These are phyloP conservation scores for Cyamopsis tetragonoloba DNA, from an alignment of 306 rosid genomes.

Conservation along the genomic window DNA sequence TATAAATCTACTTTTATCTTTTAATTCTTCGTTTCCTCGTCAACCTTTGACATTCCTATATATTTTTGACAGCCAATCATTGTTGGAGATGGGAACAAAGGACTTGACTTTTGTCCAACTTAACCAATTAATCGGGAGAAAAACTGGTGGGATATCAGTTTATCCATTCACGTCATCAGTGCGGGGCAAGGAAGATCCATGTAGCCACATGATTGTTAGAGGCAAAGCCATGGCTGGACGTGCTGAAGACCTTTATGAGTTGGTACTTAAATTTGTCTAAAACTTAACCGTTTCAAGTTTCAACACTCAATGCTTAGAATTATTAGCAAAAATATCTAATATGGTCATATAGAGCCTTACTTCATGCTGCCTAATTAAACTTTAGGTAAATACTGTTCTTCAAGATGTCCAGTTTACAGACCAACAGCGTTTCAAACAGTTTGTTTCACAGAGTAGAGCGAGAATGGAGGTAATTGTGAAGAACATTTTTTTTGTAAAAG, in stretches of 20 bases:
- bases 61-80: conserved; percentile 75
- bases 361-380: conserved; percentile 22
- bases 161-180: conserved; percentile 88
- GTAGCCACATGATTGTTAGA: conserved; percentile 79
- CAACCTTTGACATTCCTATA: no score
- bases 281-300: conserved; percentile 13
- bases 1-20: neutral
- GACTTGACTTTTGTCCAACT: conserved; percentile 93
- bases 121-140: conserved; percentile 92
- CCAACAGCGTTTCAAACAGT: conserved; percentile 94
- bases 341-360: conserved; percentile 22
- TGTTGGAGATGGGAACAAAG: conserved; percentile 99
- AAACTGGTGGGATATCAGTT: conserved; percentile 98
- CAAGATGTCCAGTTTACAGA: conserved; percentile 97
- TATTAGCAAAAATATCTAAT: neutral
- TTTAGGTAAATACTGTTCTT: conserved; percentile 74
- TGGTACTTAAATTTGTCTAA: conserved; percentile 48
- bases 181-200: conserved; percentile 73
- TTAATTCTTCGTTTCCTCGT: conserved; percentile 17
- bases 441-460: conserved; percentile 92
- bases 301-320: neutral
- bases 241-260: conserved; percentile 80
- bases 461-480: conserved; percentile 82
- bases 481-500: neutral
- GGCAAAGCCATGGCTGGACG: conserved; percentile 96